These are phyloP conservation scores for Thalassiosira hispida DNA, from an alignment of 352 stramenopile genomes.

Conservation along the genomic window DNA sequence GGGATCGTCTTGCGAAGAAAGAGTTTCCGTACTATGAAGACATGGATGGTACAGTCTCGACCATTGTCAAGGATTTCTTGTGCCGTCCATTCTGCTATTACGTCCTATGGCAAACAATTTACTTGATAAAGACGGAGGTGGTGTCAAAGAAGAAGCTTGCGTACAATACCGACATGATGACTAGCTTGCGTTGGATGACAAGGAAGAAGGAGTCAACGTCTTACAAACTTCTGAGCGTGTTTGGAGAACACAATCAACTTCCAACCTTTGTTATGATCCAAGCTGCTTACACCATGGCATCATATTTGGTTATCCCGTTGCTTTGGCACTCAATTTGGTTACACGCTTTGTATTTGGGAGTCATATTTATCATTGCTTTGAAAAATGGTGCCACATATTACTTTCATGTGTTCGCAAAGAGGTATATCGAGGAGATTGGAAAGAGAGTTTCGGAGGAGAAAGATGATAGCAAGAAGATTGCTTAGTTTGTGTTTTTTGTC, in stretches of 20 bases:
- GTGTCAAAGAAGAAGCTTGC: conserved; percentile 54
- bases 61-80: conserved; percentile 43
- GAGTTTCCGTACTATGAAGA: conserved; percentile 46
- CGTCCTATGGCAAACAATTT: conserved; percentile 45
- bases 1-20: conserved; percentile 25
- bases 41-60: conserved; percentile 30
- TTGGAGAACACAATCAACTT: conserved; percentile 58
- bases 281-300: conserved; percentile 46
- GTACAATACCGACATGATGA: conserved; percentile 54
- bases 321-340: conserved; percentile 54
- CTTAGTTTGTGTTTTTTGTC: not conserved
- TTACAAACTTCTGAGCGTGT: conserved; percentile 52
- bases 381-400: conserved; percentile 59
- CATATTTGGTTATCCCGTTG: conserved; percentile 39
- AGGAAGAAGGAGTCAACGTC: conserved; percentile 46
- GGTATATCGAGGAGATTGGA: conserved; percentile 54
- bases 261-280: conserved; percentile 51
- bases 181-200: conserved; percentile 48
- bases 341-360: conserved; percentile 42
- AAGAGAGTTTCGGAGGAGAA: conserved; percentile 31
- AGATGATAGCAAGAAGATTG: not conserved
- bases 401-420: conserved; percentile 58
- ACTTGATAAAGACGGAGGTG: conserved; percentile 58
- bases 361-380: conserved; percentile 52
- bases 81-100: conserved; percentile 44